These are phyloP conservation scores for Chrysoporthe puriensis DNA, from an alignment of 2,329 filamentous ascomycete species.

Conservation along the genomic window DNA sequence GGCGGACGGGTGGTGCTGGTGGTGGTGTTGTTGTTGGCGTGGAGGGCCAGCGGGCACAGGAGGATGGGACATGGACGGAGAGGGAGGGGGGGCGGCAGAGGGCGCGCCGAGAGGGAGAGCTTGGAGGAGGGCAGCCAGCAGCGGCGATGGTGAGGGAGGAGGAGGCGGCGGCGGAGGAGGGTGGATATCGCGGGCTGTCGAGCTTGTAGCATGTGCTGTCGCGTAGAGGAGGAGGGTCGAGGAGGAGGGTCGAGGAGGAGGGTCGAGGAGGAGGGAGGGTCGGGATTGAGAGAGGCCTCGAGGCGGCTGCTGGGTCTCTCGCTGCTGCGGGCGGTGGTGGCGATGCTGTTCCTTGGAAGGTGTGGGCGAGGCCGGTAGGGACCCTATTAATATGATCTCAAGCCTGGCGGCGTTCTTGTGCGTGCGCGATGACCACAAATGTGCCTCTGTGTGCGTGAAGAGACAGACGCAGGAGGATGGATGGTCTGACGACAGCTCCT, in stretches of 20 bases:
- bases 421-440: neutral
- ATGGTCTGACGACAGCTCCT: neutral
- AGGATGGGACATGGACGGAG: constrained; percentile 28
- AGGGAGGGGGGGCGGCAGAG: constrained; percentile 17
- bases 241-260: constrained; percentile 4
- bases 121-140: neutral
- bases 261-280: constrained; percentile 4
- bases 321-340: neutral
- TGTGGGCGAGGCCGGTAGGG: neutral
- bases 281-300: constrained; percentile 31
- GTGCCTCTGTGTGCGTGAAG: neutral
- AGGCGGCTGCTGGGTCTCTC: constrained; percentile 14
- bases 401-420: neutral
- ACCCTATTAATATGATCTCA: neutral
- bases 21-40: constrained; percentile 28
- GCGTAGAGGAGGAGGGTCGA: constrained; percentile 11
- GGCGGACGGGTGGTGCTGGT: constrained; percentile 24
- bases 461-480: neutral
- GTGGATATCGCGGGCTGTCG: neutral
- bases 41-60: constrained; percentile 23
- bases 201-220: constrained; percentile 15
- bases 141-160: neutral
- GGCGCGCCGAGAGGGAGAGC: constrained; percentile 12
- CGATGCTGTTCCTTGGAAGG: neutral
- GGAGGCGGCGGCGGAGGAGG: constrained; percentile 3